Conservation (phyloP, 1,139 yeast genomes). For the Kurtzmaniella quercitrusa region DNA sequence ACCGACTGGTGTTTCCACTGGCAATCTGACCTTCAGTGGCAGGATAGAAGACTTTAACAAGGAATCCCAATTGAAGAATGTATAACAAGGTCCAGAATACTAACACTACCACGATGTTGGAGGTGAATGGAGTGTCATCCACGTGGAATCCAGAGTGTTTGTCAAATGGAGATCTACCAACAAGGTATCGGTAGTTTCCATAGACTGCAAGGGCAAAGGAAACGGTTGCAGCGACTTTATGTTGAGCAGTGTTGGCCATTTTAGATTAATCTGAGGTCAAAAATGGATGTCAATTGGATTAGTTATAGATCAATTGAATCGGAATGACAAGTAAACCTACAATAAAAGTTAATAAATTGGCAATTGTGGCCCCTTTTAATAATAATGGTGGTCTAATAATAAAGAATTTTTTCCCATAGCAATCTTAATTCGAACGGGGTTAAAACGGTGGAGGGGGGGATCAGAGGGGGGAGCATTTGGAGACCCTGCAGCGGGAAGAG, state of each 20-base stretch:
- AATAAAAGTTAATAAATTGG: no score
- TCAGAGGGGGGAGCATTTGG: no score
- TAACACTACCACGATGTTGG: constrained; percentile 47
- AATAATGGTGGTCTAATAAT: neutral
- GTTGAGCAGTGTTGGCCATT: constrained; percentile 9
- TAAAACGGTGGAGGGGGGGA: no score
- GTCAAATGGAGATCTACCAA: constrained; percentile 43
- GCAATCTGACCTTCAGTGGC: constrained; percentile 14
- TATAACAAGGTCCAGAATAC: constrained; percentile 57
- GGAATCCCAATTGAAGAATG: constrained; percentile 50
- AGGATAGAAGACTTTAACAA: constrained; percentile 48
- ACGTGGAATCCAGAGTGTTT: constrained; percentile 44
- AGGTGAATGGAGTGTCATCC: constrained; percentile 64
- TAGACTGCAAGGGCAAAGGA: constrained; percentile 51
- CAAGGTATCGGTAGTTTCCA: constrained; percentile 51
- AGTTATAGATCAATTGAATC: neutral
- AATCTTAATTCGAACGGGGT: neutral
- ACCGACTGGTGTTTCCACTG: constrained; percentile 17
- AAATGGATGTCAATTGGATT: neutral
- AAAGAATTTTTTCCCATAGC: neutral
- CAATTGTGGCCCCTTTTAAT: neutral
- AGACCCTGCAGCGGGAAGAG: no score
- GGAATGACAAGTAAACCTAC: neutral
- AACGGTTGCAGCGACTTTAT: constrained; percentile 43
- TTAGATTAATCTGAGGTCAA: neutral